Evolutionary conservation across 2,329 filamentous ascomycete genomes (phyloP).

Genomic region (Epichloe uncinata): DNA sequence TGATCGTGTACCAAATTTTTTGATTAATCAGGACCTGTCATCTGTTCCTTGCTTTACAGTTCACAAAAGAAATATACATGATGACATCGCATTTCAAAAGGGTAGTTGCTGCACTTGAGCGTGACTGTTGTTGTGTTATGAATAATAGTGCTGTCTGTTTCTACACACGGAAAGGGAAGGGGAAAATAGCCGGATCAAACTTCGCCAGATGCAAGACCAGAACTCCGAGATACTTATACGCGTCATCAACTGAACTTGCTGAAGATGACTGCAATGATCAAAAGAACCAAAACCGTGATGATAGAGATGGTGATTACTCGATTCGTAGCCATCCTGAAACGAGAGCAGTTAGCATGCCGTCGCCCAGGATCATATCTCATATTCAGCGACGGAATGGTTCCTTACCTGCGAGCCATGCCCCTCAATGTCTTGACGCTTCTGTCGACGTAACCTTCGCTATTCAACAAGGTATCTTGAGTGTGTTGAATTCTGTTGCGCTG

Average conservation of each 20-base stretch:
- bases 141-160: background rate
- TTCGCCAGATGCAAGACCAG: conserved; percentile 10
- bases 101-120: background rate
- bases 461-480: conserved; percentile 60
- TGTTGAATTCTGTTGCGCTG: conserved; percentile 81
- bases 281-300: conserved; percentile 56
- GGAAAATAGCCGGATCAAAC: background rate
- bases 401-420: conserved; percentile 98
- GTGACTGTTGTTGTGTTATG: background rate
- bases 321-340: conserved; percentile 96
- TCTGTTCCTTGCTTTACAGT: background rate
- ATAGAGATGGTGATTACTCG: conserved; percentile 97
- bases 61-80: background rate
- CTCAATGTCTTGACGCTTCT: conserved; percentile 93
- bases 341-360: conserved; percentile 3
- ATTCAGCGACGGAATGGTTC: conserved; percentile 10
- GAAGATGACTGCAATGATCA: conserved; percentile 62
- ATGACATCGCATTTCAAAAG: background rate
- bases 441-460: conserved; percentile 94
- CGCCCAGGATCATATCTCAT: background rate
- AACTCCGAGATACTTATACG: conserved; percentile 15
- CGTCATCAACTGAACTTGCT: conserved; percentile 60
- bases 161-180: background rate
- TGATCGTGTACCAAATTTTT: background rate
- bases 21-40: background rate